Percentiles rank a stretch among this genome's conserved stretches.
Evolutionary conservation across 345 rosid species (phyloP).

Genomic region (Brassica incana): DNA sequence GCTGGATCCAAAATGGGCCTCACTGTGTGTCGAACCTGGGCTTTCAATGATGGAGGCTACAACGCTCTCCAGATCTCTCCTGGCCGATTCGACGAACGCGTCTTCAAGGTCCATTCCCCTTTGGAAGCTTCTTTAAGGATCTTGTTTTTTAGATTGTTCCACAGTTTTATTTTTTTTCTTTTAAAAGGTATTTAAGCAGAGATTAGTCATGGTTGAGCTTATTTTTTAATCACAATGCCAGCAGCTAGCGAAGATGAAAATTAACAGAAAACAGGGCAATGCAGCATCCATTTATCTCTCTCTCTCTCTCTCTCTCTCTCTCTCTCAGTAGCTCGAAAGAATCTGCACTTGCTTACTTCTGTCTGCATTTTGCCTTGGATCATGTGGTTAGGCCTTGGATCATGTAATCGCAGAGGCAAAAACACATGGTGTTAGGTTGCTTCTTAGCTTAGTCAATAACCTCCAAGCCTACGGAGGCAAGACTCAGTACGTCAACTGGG

Average conservation of each 20-base stretch:
- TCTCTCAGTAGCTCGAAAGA: background rate
- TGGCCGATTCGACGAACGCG: slow-evolving; percentile 79
- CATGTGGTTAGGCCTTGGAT: slow-evolving; percentile 79
- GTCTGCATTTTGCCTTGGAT: slow-evolving; percentile 64
- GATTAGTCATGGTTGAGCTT: background rate
- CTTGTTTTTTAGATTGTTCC: background rate
- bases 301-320: background rate
- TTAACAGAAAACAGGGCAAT: slow-evolving; percentile 7
- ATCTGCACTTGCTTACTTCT: slow-evolving; percentile 32
- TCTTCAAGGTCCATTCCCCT: slow-evolving; percentile 58
- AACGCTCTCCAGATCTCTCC: slow-evolving; percentile 94
- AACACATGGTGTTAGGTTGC: slow-evolving; percentile 65
- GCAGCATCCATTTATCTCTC: background rate
- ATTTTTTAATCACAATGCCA: slow-evolving; percentile 17
- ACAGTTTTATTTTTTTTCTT: too few relatives aligned
- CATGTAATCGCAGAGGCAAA: slow-evolving; percentile 88
- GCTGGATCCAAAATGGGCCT: slow-evolving; percentile 92
- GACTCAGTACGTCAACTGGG: slow-evolving; percentile 95
- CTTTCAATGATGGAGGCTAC: slow-evolving; percentile 89
- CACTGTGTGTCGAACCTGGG: slow-evolving; percentile 96
- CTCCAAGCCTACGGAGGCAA: slow-evolving; percentile 90
- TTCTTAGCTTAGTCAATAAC: slow-evolving; percentile 87
- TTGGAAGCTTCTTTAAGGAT: background rate
- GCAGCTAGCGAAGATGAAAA: background rate
- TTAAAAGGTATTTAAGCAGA: background rate